phyloP scores from a whole-genome alignment of 2,329 filamentous ascomycete genomes.

The Alternaria novae-zelandiae region DNA sequence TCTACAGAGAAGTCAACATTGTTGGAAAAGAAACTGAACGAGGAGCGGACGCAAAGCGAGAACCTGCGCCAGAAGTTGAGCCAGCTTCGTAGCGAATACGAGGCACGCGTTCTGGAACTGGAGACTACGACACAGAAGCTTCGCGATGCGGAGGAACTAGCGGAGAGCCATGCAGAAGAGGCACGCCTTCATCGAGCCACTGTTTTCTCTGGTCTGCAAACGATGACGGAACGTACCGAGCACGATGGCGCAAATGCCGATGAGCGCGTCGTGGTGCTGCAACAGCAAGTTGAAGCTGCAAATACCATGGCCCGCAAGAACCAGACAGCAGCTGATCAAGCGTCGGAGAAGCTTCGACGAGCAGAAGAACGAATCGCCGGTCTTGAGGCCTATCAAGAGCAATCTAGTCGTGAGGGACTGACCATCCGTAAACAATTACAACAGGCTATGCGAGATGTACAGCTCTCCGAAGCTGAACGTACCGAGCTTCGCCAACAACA shows the following conservation, averaged over 20 bases:
- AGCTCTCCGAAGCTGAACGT: slow-evolving; percentile 80
- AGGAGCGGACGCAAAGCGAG: slow-evolving; percentile 80
- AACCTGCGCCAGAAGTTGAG: slow-evolving; percentile 76
- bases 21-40: slow-evolving; percentile 80
- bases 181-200: slow-evolving; percentile 84
- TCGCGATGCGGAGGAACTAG: slow-evolving; percentile 84
- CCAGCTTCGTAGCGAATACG: slow-evolving; percentile 81
- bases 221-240: slow-evolving; percentile 65
- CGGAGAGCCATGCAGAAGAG: slow-evolving; percentile 85
- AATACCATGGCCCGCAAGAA: slow-evolving; percentile 85
- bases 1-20: slow-evolving; percentile 78
- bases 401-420: slow-evolving; percentile 91
- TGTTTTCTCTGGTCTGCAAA: slow-evolving; percentile 81
- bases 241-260: slow-evolving; percentile 56
- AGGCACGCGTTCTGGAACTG: slow-evolving; percentile 78
- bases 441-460: slow-evolving; percentile 79
- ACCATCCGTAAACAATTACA: slow-evolving; percentile 90
- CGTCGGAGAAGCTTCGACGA: slow-evolving; percentile 85
- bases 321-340: slow-evolving; percentile 83
- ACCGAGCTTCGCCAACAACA: slow-evolving; percentile 82
- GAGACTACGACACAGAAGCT: slow-evolving; percentile 76
- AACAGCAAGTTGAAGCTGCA: slow-evolving; percentile 78
- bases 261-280: slow-evolving; percentile 75
- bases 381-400: slow-evolving; percentile 95
- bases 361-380: slow-evolving; percentile 97